Percentiles rank a stretch among this genome's conserved stretches.
Conservation (phyloP, 2,329 filamentous ascomycete species). For the Rhytidhysteron rufulum region DNA sequence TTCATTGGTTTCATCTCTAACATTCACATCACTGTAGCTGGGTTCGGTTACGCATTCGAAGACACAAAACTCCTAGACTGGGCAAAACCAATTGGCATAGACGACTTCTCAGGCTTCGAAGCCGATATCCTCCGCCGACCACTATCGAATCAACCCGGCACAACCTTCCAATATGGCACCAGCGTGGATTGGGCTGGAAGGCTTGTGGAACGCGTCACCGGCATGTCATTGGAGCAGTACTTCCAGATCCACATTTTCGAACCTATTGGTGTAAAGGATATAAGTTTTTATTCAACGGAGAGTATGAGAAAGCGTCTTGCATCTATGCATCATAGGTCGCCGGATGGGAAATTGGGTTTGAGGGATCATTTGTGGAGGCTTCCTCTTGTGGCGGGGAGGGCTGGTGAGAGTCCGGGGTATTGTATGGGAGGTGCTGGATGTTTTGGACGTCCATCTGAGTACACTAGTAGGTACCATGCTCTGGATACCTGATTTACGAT, state of each 20-base stretch:
- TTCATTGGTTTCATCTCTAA: background rate
- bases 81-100: constrained; percentile 49
- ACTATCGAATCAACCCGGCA: constrained; percentile 59
- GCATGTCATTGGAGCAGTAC: constrained; percentile 42
- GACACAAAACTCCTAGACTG: constrained; percentile 42
- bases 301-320: constrained; percentile 56
- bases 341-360: constrained; percentile 36
- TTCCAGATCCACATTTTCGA: constrained; percentile 42
- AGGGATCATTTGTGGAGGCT: constrained; percentile 51
- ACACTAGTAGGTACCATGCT: constrained; percentile 45
- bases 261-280: constrained; percentile 44
- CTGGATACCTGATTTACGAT: background rate
- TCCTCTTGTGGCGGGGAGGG: constrained; percentile 42
- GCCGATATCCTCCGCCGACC: constrained; percentile 50
- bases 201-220: constrained; percentile 40
- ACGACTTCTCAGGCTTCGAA: constrained; percentile 56
- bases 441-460: constrained; percentile 58
- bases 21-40: constrained; percentile 21
- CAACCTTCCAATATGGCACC: constrained; percentile 53
- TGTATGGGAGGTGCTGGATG: constrained; percentile 60
- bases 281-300: constrained; percentile 54
- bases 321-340: constrained; percentile 51
- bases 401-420: constrained; percentile 43
- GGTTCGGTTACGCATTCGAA: constrained; percentile 48
- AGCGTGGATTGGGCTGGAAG: constrained; percentile 48